phyloP scores from a whole-genome alignment of 176 grass and related monocot species.

The Oryza glumipatula region DNA sequence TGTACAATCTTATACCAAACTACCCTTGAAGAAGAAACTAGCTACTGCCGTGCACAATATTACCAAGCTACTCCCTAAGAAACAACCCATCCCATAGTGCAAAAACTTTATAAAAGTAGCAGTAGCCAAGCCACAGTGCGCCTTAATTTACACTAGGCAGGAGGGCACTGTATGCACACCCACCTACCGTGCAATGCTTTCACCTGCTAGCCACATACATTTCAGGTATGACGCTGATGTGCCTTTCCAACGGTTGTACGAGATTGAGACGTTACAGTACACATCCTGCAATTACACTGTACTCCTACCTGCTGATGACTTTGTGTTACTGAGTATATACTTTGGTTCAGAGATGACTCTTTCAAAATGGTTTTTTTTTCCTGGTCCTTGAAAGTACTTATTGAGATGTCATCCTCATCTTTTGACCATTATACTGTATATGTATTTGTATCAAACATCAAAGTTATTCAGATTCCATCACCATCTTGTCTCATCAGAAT shows the following conservation, averaged over 20 bases:
- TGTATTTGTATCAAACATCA: too few relatives aligned
- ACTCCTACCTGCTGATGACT: not conserved
- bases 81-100: not conserved
- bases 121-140: not conserved
- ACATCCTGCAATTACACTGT: not conserved
- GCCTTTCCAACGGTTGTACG: not conserved
- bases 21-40: not conserved
- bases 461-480: too few relatives aligned
- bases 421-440: too few relatives aligned
- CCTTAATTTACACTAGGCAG: constrained; percentile 2
- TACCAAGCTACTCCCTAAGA: not conserved
- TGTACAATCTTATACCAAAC: not conserved
- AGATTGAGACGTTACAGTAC: not conserved
- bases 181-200: not conserved
- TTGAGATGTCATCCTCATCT: too few relatives aligned
- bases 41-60: not conserved
- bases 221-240: not conserved
- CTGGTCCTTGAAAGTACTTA: too few relatives aligned
- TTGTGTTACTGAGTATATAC: not conserved
- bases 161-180: not conserved
- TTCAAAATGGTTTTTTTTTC: too few relatives aligned
- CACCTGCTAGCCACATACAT: not conserved
- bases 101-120: not conserved
- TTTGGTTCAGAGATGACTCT: too few relatives aligned
- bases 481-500: too few relatives aligned